Evolutionary conservation across 805 yeast genomes (phyloP).

Genomic region (Cyberlindnera euphorbiae): DNA sequence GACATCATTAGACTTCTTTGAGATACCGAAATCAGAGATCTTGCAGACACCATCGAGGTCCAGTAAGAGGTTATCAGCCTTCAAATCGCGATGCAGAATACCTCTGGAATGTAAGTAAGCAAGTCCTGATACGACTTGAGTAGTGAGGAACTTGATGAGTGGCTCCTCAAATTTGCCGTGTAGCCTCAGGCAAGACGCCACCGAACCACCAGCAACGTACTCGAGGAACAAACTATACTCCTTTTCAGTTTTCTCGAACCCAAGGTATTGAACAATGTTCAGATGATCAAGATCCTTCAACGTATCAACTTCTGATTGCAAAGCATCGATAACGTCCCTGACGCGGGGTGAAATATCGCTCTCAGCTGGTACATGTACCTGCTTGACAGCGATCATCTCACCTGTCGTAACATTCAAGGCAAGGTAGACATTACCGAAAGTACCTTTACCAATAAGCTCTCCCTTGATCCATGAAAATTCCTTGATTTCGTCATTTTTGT

Average conservation of each 20-base stretch:
- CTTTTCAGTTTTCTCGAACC: slow-evolving; percentile 72
- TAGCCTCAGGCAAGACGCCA: slow-evolving; percentile 76
- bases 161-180: slow-evolving; percentile 84
- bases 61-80: slow-evolving; percentile 84
- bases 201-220: slow-evolving; percentile 97
- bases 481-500: slow-evolving; percentile 59
- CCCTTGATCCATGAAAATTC: slow-evolving; percentile 98
- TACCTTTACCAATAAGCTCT: slow-evolving; percentile 92
- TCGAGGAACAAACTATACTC: slow-evolving; percentile 86
- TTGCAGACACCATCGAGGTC: slow-evolving; percentile 93
- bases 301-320: slow-evolving; percentile 87
- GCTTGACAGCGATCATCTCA: slow-evolving; percentile 98
- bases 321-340: slow-evolving; percentile 68
- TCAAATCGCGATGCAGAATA: slow-evolving; percentile 88
- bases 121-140: slow-evolving; percentile 79
- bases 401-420: slow-evolving; percentile 95
- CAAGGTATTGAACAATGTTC: slow-evolving; percentile 93
- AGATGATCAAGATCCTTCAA: slow-evolving; percentile 90
- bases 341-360: slow-evolving; percentile 35
- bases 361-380: slow-evolving; percentile 63
- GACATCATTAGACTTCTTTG: slow-evolving; percentile 78
- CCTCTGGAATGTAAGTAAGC: slow-evolving; percentile 85
- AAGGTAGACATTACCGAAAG: slow-evolving; percentile 89
- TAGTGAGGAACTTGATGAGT: slow-evolving; percentile 64
- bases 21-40: slow-evolving; percentile 94